A percentile compares a stretch with the other conserved stretches of the same genome.
Evolutionary conservation across 768 basidiomycete genomes (phyloP).

Genomic region (Leccinum sublutescens): DNA sequence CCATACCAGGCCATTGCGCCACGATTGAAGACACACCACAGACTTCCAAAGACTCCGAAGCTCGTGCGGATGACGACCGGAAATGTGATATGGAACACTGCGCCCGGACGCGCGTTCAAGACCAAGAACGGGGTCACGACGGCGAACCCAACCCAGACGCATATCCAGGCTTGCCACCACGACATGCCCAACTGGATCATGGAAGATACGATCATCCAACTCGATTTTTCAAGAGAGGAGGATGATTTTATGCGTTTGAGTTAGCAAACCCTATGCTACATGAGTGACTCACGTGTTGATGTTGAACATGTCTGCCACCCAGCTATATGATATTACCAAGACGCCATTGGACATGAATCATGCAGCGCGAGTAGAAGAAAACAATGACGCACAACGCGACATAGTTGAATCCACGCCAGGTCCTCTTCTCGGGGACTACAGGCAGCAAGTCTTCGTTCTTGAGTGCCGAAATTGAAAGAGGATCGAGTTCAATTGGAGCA

Average conservation of each 20-base stretch:
- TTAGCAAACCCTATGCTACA: not conserved
- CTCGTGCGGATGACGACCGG: conserved; percentile 74
- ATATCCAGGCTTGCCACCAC: conserved; percentile 87
- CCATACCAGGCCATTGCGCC: conserved; percentile 68
- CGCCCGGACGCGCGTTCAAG: conserved; percentile 75
- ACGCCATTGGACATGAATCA: not conserved
- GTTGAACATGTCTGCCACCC: conserved; percentile 81
- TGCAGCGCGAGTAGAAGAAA: not conserved
- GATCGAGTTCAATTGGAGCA: not conserved
- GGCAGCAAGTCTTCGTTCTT: conserved; percentile 74
- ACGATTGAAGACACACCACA: conserved; percentile 79
- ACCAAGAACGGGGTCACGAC: conserved; percentile 69
- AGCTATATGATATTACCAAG: conserved; percentile 39
- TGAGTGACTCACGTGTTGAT: conserved; percentile 59
- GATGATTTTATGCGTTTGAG: not conserved
- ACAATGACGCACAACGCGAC: conserved; percentile 52
- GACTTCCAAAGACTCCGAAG: conserved; percentile 74
- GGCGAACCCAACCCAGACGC: conserved; percentile 64
- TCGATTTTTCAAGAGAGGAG: conserved; percentile 24
- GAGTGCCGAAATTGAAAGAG: conserved; percentile 17
- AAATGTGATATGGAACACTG: conserved; percentile 73
- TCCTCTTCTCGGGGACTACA: conserved; percentile 59
- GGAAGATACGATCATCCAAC: conserved; percentile 76
- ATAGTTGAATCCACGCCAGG: conserved; percentile 67
- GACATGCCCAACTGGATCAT: conserved; percentile 72